Percentiles rank a stretch among this genome's conserved stretches.
phyloP scores from a whole-genome alignment of 2,329 filamentous ascomycete species.

The Juglanconis sp. region DNA sequence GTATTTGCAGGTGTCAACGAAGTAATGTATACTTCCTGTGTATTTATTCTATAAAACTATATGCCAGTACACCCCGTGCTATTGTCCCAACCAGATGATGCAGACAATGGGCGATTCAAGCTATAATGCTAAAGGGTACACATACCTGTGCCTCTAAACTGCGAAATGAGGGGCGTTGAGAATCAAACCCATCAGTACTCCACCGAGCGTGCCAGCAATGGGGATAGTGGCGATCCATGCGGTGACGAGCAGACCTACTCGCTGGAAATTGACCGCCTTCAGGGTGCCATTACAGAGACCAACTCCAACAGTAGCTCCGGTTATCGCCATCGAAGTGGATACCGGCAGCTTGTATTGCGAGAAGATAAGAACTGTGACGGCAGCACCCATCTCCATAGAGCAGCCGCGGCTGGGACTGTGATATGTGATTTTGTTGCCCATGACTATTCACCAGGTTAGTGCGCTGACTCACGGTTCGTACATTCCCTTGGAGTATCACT shows the following conservation, averaged over 20 bases:
- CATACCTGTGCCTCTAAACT: too few relatives aligned
- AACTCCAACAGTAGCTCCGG: conserved; percentile 73
- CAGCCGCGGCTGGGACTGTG: conserved; percentile 56
- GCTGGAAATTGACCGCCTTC: conserved; percentile 74
- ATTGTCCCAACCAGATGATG: neutral
- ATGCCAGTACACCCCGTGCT: neutral
- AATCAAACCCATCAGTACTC: conserved; percentile 45
- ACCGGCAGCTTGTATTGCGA: conserved; percentile 73
- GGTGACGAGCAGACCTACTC: conserved; percentile 63
- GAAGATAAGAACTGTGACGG: conserved; percentile 73
- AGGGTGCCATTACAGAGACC: conserved; percentile 71
- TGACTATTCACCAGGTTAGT: conserved; percentile 45
- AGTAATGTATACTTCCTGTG: neutral
- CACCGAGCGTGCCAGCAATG: conserved; percentile 55
- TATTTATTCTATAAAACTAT: neutral
- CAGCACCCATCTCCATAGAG: conserved; percentile 78
- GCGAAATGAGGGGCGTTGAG: conserved; percentile 59
- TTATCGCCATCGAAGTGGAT: conserved; percentile 77
- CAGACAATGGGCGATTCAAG: neutral
- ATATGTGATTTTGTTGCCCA: conserved; percentile 79
- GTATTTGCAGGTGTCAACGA: neutral
- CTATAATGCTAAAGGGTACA: too few relatives aligned
- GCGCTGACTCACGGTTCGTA: neutral
- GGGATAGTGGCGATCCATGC: conserved; percentile 67
- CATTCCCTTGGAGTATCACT: conserved; percentile 23